Base-by-base conservation (phyloP, 2,329 filamentous ascomycete genomes). In the Leptosphaerulina australis region DNA sequence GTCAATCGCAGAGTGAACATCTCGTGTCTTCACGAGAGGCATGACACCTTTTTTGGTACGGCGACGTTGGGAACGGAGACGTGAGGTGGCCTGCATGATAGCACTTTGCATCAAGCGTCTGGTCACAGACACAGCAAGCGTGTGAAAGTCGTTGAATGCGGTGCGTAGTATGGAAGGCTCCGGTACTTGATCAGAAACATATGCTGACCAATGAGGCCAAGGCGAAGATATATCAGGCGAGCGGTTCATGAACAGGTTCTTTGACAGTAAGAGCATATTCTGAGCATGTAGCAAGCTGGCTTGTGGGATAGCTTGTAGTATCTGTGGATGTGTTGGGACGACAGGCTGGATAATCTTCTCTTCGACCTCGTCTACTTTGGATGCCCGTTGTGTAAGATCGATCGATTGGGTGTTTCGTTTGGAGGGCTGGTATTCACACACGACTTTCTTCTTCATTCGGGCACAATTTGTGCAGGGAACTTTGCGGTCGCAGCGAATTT, bases 121-220 rank as follows among this genome's bases (percentile, higher is more conserved):
- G 0, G 88, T 92, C 11, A 94, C 59, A 44, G 82, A 88, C 1
- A 88, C 69, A 0, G 82, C 77, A 2, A 96, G 71, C 7, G 82
- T 82, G 63, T 91, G 81, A 34, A 96, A 87, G 60, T 94, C 90
- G 4, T 83, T 80, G n/a, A 95, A 80, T 0, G 88, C 85, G 1
- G 89, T 91, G 5, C 85, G 82, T 59, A 88, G 85, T 17, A 96
- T 83, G 0, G 87, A 84, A 0, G 91, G 91, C 3, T 77, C 77
- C 47, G 44, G 39, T 6, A 61, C 55, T 15, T 63, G 45, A 7
- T 66, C 65, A 1, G 62, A 63, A 4, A 44, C 55, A 17, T 63
- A 62, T 25, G 61, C 56, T 7, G 59, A 60, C 76, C 77, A 62
- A 33, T 72, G 66, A 10, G 59, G 59, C 59, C 60, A 68, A 3